Evolutionary conservation across 306 rosid species (phyloP), one percentile per base, ranked within the genome.

Genomic region (Bauhinia variegata): DNA sequence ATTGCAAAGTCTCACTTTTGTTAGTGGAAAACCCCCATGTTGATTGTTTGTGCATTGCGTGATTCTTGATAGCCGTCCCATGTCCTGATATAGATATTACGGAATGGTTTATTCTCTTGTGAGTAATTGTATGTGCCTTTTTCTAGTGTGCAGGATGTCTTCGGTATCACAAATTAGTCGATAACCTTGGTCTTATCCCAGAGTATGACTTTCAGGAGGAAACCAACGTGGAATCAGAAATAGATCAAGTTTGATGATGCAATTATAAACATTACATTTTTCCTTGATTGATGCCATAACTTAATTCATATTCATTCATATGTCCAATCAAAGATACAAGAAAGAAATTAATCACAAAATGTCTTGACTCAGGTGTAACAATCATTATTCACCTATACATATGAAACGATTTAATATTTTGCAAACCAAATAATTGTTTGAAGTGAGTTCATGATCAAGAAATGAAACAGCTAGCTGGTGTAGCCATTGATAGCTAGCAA

Each of bases 71-170:
- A 39, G 32, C 41, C 53, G 28, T 34, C 19, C 38, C 17, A 12
- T n/a, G 11, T 39, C 30, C 51, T 49, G 12, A 8, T 57, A 53
- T 64, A 14, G 11, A 50, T 44, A 33, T 49, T 59, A 15, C 36
- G 54, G 10, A 51, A 52, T 5, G 14, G 15, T 36, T 59, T 67
- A 19, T 49, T 59, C 57, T 79, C 19, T 12, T 76, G 31, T 57
- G 56, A 73, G 69, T 74, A 71, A 83, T 48, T 51, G 37, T 55
- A 54, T 39, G 36, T 82, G 68, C 63, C 62, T 75, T 11, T 74
- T 68, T 28, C 39, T 78, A 86, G 96, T 86, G 91, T 83, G 98
- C 91, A 81, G 97, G 96, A 71, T 89, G 96, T 58, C 84, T 76
- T 42, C 75, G 54, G 78, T 78, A 89, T 84, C 91, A 88, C 85